Evolutionary conservation across 176 grass and related monocot species (phyloP), one percentile per base, ranked within the genome.

Genomic region (Rhynchospora tenuis): DNA sequence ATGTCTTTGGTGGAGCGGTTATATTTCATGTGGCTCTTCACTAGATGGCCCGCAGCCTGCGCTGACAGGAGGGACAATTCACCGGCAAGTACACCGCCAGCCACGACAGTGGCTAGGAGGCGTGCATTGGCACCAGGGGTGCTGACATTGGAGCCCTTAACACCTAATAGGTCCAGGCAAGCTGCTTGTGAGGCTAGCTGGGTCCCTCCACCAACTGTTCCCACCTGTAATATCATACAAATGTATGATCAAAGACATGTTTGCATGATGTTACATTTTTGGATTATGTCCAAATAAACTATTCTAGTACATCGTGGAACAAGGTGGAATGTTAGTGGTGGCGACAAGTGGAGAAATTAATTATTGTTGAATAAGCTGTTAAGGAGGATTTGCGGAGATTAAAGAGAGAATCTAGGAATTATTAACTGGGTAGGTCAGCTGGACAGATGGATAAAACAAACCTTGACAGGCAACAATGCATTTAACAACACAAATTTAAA

Each of bases 11-110:
- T 86, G 51, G 96, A 99, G 72, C 96, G 91, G 61, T 99, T 99
- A 90, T 99, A 95, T 57, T 95, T 99, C 93, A 99, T 89, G 83
- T 99, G 96, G 83, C 93, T 95, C 47, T 84, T 95, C 24, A 99
- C 93, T 31, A 99, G 96, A 73, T 99, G 96, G 22, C 96, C 96
- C 0, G 93, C 89, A 0, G 96, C 93, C 17, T 91, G 96, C 1
- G 96, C 96, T 0, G 96, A 99, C 48, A 99, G 23, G 59, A 99
- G 93, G 26, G 96, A 99, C 14, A 99, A 81, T 88, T 99, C 96
- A 3, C 93, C 96, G 22, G 96, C 96, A 1, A 99, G 93, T 42
- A 99, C 96, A 15, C 93, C 93, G 11, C 96, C 96, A 0, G 96
- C 91, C 56, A 99, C 91, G 16, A 99, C 85, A 20, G 91, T 85